Evolutionary conservation across 805 yeast genomes (phyloP), one percentile per base, ranked within the genome.

Genomic region (Candida palmyrensis): DNA sequence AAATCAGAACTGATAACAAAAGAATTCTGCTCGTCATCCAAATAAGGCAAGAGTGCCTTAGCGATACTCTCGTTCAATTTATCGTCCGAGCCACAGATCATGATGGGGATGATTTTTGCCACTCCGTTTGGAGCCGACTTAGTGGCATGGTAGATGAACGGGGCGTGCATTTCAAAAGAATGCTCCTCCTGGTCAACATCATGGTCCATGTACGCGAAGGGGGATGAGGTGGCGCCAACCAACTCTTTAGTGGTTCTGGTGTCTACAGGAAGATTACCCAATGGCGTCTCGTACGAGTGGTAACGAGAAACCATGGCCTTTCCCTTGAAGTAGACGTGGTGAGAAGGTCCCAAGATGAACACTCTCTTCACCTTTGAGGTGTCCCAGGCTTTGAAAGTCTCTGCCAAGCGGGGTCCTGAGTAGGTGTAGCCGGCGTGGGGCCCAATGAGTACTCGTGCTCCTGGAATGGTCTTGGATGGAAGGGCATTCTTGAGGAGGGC

Each of bases 161-260:
- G 96, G 51, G 82, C 71, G 56, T 92, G 97, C 96, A 92, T 85
- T 49, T 92, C 98, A 48, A 92, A 75, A 32, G 92, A 81, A 54
- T 92, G 98, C 53, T 92, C 98, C 12, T 81, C 82, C 38, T 79
- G 77, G 53, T 92, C 98, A 10, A 68, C 68, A 0, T 64, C 71
- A 2, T 54, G 41, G 18, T 66, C 54, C 94, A 88, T 82, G 35
- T 52, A 56, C 37, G 64, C 61, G 41, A 84, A 79, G 5, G 57
- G 55, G 3, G 66, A 49, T n/a, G 56, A 55, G 14, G 18, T 21
- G 15, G 18, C 28, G 11, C 26, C 17, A 3, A 66, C 37, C 25
- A 82, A 49, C 12, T 59, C 44, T 2, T 53, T 35, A 15, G 64
- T 59, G 1, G 64, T 47, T 8, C 67, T 73, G 0, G 49, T 52